Conservation (phyloP, 1,284 basidiomycete species). For the Hypsizygus ulmarius region DNA sequence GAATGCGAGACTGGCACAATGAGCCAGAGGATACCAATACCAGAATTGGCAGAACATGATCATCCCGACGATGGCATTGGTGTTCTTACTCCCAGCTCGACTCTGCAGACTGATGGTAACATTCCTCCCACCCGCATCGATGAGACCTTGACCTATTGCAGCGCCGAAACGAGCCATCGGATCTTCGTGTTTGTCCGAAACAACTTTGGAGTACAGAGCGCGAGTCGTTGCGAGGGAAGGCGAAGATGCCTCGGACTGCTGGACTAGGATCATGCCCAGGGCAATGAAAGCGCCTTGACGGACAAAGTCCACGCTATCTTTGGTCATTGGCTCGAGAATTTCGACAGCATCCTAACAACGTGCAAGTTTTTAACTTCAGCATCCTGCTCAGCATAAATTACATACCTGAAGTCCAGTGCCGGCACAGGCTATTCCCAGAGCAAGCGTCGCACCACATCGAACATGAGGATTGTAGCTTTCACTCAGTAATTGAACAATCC, state of each 20-base stretch:
- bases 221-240: constrained; percentile 80
- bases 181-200: constrained; percentile 95
- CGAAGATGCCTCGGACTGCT: constrained; percentile 88
- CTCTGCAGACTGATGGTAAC: constrained; percentile 92
- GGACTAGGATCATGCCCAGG: constrained; percentile 92
- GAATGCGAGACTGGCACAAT: constrained; percentile 88
- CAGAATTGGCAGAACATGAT: constrained; percentile 96
- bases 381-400: constrained; percentile 1
- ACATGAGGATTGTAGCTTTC: constrained; percentile 99
- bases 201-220: constrained; percentile 82
- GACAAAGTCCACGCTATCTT: constrained; percentile 95
- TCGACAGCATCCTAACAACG: constrained; percentile 79
- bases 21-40: constrained; percentile 99
- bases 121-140: constrained; percentile 95
- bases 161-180: constrained; percentile 97
- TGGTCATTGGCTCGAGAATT: constrained; percentile 94
- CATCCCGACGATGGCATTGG: constrained; percentile 93
- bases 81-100: constrained; percentile 87
- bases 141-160: constrained; percentile 90
- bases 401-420: constrained; percentile 89
- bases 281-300: constrained; percentile 96
- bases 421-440: constrained; percentile 92
- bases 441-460: constrained; percentile 91
- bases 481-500: constrained; percentile 91
- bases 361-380: constrained; percentile 1